These are phyloP conservation scores for Macrophomina tecta DNA, from an alignment of 2,329 filamentous ascomycete species.

Conservation along the genomic window DNA sequence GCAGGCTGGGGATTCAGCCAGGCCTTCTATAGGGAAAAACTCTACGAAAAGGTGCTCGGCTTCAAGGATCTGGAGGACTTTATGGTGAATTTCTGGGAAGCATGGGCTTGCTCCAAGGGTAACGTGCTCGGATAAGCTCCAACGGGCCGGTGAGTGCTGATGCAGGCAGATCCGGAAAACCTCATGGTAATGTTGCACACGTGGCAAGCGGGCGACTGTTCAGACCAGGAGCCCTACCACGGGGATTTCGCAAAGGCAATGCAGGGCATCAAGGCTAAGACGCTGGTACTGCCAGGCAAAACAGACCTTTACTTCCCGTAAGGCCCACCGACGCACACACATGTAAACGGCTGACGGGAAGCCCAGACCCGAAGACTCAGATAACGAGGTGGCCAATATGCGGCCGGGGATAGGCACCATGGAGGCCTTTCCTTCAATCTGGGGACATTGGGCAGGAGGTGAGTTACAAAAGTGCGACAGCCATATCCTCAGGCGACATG, in stretches of 20 bases:
- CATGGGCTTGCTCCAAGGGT: slow-evolving; percentile 73
- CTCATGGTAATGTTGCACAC: slow-evolving; percentile 76
- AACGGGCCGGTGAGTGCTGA: neutral
- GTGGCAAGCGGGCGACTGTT: slow-evolving; percentile 78
- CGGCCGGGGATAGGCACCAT: slow-evolving; percentile 62
- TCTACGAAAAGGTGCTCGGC: slow-evolving; percentile 70
- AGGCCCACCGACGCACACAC: slow-evolving; percentile 36
- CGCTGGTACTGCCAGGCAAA: slow-evolving; percentile 71
- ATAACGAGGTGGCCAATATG: slow-evolving; percentile 73
- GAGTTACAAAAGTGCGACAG: slow-evolving; percentile 37
- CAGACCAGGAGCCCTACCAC: slow-evolving; percentile 70
- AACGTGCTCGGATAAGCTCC: slow-evolving; percentile 6
- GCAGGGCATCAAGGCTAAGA: slow-evolving; percentile 73
- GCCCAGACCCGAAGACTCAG: slow-evolving; percentile 72
- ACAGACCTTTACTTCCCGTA: slow-evolving; percentile 82
- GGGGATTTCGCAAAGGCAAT: slow-evolving; percentile 67
- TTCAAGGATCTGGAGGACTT: slow-evolving; percentile 75
- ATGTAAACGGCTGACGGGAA: slow-evolving; percentile 26
- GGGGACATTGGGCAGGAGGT: slow-evolving; percentile 65
- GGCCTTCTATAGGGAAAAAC: slow-evolving; percentile 74
- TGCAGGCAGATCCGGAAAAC: slow-evolving; percentile 69
- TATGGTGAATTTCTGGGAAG: slow-evolving; percentile 77
- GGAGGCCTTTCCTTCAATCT: slow-evolving; percentile 64
- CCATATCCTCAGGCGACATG: neutral
- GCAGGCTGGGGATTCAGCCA: slow-evolving; percentile 84